Percentiles rank a stretch among this genome's conserved stretches.
phyloP scores from a whole-genome alignment of 75 land plant genomes.

The Cryptomeria japonica region DNA sequence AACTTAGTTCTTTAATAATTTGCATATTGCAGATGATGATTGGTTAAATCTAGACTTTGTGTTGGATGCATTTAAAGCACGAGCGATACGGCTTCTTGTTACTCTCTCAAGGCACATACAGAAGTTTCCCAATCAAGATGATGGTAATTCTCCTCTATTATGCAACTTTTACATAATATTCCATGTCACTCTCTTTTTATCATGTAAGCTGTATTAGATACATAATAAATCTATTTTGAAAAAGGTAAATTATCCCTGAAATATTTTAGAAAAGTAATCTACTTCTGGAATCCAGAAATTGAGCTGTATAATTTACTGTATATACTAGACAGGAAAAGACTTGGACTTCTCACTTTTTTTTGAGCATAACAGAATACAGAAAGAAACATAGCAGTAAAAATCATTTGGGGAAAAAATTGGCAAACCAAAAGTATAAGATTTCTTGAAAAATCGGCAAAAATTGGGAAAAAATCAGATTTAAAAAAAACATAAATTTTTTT shows the following conservation, averaged over 20 bases:
- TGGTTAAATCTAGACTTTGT: conserved; percentile 30
- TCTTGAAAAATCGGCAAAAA: too few species aligned
- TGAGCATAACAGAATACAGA: neutral
- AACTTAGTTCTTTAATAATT: neutral
- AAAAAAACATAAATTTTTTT: too few species aligned
- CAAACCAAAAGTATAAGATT: too few species aligned
- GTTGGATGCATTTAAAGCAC: conserved; percentile 47
- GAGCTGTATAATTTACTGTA: neutral
- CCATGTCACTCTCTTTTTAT: neutral
- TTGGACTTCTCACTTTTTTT: neutral
- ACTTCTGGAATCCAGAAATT: neutral
- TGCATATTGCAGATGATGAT: conserved; percentile 26
- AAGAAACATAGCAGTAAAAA: too few species aligned
- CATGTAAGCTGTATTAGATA: neutral
- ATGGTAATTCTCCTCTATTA: neutral
- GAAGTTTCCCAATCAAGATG: conserved; percentile 1
- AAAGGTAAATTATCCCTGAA: neutral
- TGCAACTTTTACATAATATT: neutral
- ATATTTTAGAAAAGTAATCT: neutral
- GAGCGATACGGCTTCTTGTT: conserved; percentile 36
- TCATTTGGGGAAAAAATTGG: too few species aligned
- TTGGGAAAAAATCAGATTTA: too few species aligned
- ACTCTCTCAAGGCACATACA: neutral
- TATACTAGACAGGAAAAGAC: neutral
- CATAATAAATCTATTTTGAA: neutral